Conservation (phyloP, 2,329 filamentous ascomycete genomes). For the Graphilbum sp. region DNA sequence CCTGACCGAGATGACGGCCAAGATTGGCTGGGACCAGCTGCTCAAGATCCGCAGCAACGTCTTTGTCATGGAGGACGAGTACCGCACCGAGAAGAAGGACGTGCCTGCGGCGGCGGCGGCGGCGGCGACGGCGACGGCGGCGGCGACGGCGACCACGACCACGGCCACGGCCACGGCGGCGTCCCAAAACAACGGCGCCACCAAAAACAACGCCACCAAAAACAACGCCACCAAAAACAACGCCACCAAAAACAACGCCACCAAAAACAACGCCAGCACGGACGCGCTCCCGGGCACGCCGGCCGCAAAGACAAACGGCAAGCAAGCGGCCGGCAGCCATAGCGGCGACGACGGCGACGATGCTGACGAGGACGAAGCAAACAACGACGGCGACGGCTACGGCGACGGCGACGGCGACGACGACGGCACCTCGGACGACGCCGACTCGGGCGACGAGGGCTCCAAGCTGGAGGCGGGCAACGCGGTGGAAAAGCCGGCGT, state of each 20-base stretch:
- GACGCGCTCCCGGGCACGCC: conserved; percentile 61
- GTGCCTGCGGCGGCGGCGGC: conserved; percentile 21
- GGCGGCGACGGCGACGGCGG: not conserved
- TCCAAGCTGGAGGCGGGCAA: conserved; percentile 12
- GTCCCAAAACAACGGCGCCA: not conserved
- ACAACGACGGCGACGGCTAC: conserved; percentile 1
- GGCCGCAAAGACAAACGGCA: conserved; percentile 35
- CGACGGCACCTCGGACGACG: conserved; percentile 8
- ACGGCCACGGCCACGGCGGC: not conserved
- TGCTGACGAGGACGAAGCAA: conserved; percentile 6
- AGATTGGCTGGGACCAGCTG: conserved; percentile 95
- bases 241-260: conserved; percentile 18
- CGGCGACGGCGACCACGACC: conserved; percentile 36
- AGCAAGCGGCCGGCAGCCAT: conserved; percentile 14
- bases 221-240: conserved; percentile 19
- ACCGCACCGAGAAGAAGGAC: conserved; percentile 71
- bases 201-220: conserved; percentile 17
- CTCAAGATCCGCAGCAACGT: conserved; percentile 90
- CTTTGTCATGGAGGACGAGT: conserved; percentile 99
- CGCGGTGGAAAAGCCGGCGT: conserved; percentile 58
- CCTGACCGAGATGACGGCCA: conserved; percentile 85
- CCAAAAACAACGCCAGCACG: conserved; percentile 67
- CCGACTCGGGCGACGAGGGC: conserved; percentile 12
- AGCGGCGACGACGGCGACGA: conserved; percentile 6
- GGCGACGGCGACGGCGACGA: not conserved